Conservation (phyloP, 306 rosid genomes). For the Vachellia collinsii region DNA sequence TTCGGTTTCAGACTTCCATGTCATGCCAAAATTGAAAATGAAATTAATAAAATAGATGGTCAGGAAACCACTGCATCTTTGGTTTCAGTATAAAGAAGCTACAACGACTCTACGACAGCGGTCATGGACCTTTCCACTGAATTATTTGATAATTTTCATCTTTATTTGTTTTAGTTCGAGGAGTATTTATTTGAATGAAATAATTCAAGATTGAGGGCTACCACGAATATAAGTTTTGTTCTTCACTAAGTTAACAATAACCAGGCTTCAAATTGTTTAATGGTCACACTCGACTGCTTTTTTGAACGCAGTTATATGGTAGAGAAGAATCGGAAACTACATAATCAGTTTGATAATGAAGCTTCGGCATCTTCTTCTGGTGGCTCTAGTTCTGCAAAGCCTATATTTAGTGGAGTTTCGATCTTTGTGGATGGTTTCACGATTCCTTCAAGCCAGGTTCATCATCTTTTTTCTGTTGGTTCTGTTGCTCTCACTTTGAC, state of each 20-base stretch:
- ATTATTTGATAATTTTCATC: background rate
- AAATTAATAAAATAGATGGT: background rate
- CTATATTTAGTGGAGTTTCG: slow-evolving; percentile 74
- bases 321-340: slow-evolving; percentile 76
- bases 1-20: background rate
- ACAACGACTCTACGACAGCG: background rate
- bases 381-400: slow-evolving; percentile 46
- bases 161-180: background rate
- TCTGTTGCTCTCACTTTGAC: background rate
- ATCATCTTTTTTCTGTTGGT: background rate
- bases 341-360: slow-evolving; percentile 66
- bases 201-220: background rate
- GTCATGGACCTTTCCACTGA: background rate
- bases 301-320: slow-evolving; percentile 69
- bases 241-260: background rate
- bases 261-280: background rate
- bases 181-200: background rate
- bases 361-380: slow-evolving; percentile 52
- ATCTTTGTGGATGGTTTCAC: slow-evolving; percentile 95
- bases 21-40: background rate
- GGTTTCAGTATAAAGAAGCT: background rate
- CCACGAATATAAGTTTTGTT: background rate
- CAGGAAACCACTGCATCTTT: background rate
- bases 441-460: slow-evolving; percentile 83
- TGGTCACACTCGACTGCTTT: background rate